Conservation (phyloP, 208 protist species). For the Leptomonas seymouri region DNA sequence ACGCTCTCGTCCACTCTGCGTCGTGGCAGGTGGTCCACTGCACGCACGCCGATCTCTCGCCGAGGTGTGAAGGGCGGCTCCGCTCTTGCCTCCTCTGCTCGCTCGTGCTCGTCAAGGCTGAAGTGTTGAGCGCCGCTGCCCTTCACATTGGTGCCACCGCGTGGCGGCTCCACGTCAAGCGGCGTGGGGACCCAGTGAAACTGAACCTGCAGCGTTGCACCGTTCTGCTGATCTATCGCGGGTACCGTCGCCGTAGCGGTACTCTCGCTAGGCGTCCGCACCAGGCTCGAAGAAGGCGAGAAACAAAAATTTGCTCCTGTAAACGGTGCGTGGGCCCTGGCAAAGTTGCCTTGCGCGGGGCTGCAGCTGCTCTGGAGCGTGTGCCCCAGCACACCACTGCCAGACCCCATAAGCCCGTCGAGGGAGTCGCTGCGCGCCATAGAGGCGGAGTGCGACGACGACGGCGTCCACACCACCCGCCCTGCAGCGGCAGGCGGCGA, state of each 20-base stretch:
- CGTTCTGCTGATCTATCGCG: conserved; percentile 16
- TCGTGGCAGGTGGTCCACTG: neutral
- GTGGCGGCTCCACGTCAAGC: conserved; percentile 11
- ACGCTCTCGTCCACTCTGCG: neutral
- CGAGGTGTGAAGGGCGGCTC: neutral
- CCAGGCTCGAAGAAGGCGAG: neutral
- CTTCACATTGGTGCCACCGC: conserved; percentile 1
- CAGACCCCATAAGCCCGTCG: conserved; percentile 8
- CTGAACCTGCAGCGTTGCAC: conserved; percentile 35
- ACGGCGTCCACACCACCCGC: conserved; percentile 2
- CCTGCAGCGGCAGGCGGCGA: conserved; percentile 12
- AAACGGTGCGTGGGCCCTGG: neutral
- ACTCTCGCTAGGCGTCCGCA: conserved; percentile 4
- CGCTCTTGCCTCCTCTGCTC: neutral
- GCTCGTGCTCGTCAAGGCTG: neutral
- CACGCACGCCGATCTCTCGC: neutral
- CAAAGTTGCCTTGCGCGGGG: neutral
- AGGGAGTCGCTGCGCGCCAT: conserved; percentile 24
- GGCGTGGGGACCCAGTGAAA: conserved; percentile 34
- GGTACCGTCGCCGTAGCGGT: conserved; percentile 5
- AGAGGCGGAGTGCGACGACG: conserved; percentile 16
- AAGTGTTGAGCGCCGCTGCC: neutral
- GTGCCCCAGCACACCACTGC: conserved; percentile 27
- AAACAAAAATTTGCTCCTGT: neutral
- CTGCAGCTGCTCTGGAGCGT: conserved; percentile 35